These are phyloP conservation scores for Ostreobium quekettii DNA, from an alignment of 139 green algal genomes.

Conservation along the genomic window DNA sequence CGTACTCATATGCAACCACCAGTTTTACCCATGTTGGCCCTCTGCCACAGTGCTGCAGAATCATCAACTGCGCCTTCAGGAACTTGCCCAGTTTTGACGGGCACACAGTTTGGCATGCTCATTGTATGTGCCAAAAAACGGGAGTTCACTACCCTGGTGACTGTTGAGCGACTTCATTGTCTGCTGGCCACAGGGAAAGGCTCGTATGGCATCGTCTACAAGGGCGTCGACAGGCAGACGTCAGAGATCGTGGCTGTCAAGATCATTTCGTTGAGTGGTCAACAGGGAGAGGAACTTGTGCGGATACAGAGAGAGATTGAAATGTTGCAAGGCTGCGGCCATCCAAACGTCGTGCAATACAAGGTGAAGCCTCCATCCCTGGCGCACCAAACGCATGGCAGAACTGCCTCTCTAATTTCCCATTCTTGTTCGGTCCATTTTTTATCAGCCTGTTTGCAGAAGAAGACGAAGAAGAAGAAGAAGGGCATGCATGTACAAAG, in stretches of 20 bases:
- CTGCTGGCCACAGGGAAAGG: conserved; percentile 55
- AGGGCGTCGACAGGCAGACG: conserved; percentile 45
- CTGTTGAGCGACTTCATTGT: no score
- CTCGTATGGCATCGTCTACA: conserved; percentile 82
- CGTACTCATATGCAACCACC: no score
- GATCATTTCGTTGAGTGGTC: conserved; percentile 42
- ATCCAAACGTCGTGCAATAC: conserved; percentile 93
- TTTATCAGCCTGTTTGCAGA: conserved; percentile 27
- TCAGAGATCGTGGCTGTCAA: conserved; percentile 77
- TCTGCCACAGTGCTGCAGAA: no score
- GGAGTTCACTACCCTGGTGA: no score
- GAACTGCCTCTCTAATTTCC: neutral
- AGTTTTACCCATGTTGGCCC: no score
- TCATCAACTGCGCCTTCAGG: no score
- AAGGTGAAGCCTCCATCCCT: conserved; percentile 33
- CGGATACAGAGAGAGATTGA: conserved; percentile 63
- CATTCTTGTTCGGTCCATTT: no score
- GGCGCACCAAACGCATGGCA: neutral
- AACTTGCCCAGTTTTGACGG: no score
- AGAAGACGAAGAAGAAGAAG: conserved; percentile 13
- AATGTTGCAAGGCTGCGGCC: conserved; percentile 81
- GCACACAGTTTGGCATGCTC: no score
- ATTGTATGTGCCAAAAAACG: no score
- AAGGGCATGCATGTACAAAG: neutral
- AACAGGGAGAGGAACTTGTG: conserved; percentile 50